Conservation (phyloP, 345 rosid genomes). For the Kandelia obovata region DNA sequence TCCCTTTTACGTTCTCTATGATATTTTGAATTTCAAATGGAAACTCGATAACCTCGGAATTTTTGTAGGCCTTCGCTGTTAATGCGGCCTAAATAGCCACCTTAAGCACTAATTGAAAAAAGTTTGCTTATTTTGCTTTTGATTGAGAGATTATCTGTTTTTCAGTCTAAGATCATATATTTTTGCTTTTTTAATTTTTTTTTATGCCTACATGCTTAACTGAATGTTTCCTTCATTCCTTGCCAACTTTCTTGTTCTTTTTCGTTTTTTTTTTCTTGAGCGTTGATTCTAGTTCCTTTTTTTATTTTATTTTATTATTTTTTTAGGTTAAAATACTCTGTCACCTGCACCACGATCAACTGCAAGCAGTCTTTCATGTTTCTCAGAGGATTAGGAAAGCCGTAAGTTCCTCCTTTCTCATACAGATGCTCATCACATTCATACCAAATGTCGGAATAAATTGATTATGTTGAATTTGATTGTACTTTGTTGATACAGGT, state of each 20-base stretch:
- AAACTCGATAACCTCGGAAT: too few species aligned
- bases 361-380: slow-evolving; percentile 85
- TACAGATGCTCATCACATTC: neutral
- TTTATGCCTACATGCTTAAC: too few species aligned
- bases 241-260: neutral
- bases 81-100: too few species aligned
- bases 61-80: too few species aligned
- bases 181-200: too few species aligned
- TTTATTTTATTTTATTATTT: slow-evolving; percentile 19
- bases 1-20: neutral
- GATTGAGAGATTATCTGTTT: too few species aligned
- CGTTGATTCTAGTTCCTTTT: slow-evolving; percentile 15
- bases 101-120: too few species aligned
- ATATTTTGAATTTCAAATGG: neutral
- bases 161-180: too few species aligned
- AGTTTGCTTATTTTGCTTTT: too few species aligned
- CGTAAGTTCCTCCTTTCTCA: slow-evolving; percentile 43
- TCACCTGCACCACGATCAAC: slow-evolving; percentile 92
- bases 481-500: slow-evolving; percentile 44
- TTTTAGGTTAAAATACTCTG: slow-evolving; percentile 81
- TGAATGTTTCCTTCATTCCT: neutral
- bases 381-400: slow-evolving; percentile 73
- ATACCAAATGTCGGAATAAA: neutral
- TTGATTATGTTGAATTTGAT: neutral
- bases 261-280: neutral